phyloP scores from a whole-genome alignment of 75 land plant species.

The Ceratopteris richardii region DNA sequence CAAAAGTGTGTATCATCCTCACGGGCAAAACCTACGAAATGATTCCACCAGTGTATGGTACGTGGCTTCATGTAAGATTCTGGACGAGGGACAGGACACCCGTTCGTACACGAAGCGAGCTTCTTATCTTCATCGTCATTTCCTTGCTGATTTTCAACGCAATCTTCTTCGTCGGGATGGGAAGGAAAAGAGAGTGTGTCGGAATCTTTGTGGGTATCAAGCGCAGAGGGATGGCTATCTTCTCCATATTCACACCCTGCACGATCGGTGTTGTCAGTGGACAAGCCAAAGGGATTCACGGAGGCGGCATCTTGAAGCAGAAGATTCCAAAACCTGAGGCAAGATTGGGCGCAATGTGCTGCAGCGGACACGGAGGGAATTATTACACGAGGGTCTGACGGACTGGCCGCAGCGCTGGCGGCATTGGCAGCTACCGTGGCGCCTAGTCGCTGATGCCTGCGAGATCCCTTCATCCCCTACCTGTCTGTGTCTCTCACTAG shows the following conservation, averaged over 20 bases:
- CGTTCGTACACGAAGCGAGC: not conserved
- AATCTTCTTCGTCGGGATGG: no score
- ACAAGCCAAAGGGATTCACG: slow-evolving; percentile 2
- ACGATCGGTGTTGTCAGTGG: not conserved
- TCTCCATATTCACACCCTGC: not conserved
- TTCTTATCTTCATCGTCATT: not conserved
- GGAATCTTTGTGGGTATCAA: not conserved
- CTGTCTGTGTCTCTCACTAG: no score
- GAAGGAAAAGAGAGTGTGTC: no score
- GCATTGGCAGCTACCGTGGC: no score
- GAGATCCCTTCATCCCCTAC: no score
- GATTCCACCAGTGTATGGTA: slow-evolving; percentile 23
- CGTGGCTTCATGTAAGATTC: slow-evolving; percentile 11
- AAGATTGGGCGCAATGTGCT: no score
- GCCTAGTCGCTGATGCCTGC: no score
- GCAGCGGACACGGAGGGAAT: slow-evolving; percentile 3
- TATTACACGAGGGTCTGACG: not conserved
- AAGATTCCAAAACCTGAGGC: no score
- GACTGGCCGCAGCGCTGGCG: no score
- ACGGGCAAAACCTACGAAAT: slow-evolving; percentile 7
- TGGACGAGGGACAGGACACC: no score
- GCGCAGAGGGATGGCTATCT: not conserved
- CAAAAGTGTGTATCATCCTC: slow-evolving; percentile 8
- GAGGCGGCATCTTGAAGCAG: slow-evolving; percentile 1
- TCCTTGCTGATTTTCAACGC: no score